Evolutionary conservation across 805 yeast genomes (phyloP), one percentile per base, ranked within the genome.

Genomic region (Candida coquimbonensis): DNA sequence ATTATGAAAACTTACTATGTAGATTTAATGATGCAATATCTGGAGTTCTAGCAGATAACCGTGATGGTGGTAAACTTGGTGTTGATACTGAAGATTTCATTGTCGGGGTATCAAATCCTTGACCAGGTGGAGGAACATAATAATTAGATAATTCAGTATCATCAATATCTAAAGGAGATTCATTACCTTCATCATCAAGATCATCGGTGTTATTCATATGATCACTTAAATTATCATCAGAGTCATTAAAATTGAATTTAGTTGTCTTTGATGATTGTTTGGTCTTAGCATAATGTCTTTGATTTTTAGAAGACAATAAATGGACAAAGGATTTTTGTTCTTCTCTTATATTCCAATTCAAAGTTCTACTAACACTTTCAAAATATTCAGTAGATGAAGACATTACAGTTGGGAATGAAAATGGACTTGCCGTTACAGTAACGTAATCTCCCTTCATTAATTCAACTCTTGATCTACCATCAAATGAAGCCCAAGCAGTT

Each of bases 401-500:
- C 51, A 81, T 77, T 4, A 93, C 93, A 1, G 96, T 89, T 6
- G 99, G 99, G 70, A 93, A 93, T 21, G 96, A 95, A 66, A 77
- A 91, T 27, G 89, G 87, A 39, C 93, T 81, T 0, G 96, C 96
- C 36, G 80, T 78, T 14, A 93, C 77, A 0, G 89, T 78, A 32
- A 93, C 86, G 56, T 87, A 89, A 61, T 88, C 93, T 9, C 98
- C 97, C 46, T 78, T 80, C 32, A 69, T 65, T 40, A 93, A 66
- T 61, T 93, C 96, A 5, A 88, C 83, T 37, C 98, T 70, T 21
- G 81, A 80, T 54, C 93, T 81, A 12, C 99, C 99, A 65, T 93
- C 99, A 61, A 93, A 93, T 2, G 96, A 83, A 1, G 95, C 95
- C 95, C 96, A 93, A 0, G 98, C 97, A 0, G 96, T 87, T 6